Percentiles rank a stretch among this genome's conserved stretches.
Conservation (phyloP, 1,284 basidiomycete genomes). For the Ustilago shanxiensis region DNA sequence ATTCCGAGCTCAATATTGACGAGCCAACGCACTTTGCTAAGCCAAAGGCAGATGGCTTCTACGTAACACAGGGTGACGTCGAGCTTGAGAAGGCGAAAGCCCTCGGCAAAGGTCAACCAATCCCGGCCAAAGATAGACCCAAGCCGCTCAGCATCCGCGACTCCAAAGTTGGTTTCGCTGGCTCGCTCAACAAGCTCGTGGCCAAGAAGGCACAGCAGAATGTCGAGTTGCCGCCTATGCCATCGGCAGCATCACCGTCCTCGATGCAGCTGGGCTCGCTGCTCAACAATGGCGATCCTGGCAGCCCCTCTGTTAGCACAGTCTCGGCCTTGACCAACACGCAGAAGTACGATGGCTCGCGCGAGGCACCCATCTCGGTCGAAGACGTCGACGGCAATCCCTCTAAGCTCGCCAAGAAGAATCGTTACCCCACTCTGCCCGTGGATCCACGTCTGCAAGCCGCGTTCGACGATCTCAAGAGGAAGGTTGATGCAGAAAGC, state of each 20-base stretch:
- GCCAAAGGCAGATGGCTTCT: constrained; percentile 93
- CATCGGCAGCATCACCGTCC: constrained; percentile 21
- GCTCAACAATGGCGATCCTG: constrained; percentile 44
- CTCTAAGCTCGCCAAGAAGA: constrained; percentile 70
- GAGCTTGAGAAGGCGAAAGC: constrained; percentile 61
- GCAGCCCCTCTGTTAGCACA: constrained; percentile 22
- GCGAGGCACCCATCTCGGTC: constrained; percentile 75
- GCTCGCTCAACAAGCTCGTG: constrained; percentile 58
- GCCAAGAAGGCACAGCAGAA: constrained; percentile 54
- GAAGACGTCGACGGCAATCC: constrained; percentile 72
- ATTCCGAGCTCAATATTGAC: constrained; percentile 90
- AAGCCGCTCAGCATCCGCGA: constrained; percentile 49
- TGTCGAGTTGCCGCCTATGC: constrained; percentile 31
- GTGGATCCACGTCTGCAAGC: constrained; percentile 77
- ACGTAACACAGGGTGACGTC: constrained; percentile 75
- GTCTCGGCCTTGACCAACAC: constrained; percentile 44
- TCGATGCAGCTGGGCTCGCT: constrained; percentile 50
- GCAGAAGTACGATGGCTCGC: constrained; percentile 72
- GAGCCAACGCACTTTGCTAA: constrained; percentile 91
- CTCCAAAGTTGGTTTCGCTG: constrained; percentile 54
- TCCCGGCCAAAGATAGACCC: constrained; percentile 21
- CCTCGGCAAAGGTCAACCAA: constrained; percentile 22
- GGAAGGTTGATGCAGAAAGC: constrained; percentile 72
- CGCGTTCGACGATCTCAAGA: constrained; percentile 77
- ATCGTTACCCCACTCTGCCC: constrained; percentile 69